These are phyloP conservation scores for Scenedesmus sp. DNA, from an alignment of 163 green algal genomes.

Conservation along the genomic window DNA sequence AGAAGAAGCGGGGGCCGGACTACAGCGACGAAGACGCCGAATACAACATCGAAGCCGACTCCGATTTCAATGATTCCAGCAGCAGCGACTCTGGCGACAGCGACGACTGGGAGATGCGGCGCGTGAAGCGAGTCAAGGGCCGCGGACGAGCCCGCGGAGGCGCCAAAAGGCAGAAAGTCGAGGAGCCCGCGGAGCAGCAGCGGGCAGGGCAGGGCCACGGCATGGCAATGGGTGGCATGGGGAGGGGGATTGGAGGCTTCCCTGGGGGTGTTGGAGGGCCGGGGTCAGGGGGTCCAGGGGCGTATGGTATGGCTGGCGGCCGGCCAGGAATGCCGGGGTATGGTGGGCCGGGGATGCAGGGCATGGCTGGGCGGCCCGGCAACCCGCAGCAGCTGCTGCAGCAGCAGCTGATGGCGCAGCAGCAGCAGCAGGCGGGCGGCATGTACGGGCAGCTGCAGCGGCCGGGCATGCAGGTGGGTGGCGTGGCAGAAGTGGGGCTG, in stretches of 20 bases:
- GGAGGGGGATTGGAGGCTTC: not conserved
- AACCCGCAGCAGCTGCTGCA: slow-evolving; percentile 34
- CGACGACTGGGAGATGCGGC: slow-evolving; percentile 33
- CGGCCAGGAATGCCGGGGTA: not conserved
- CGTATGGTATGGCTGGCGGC: not conserved
- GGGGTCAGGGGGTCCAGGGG: not conserved
- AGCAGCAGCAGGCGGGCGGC: not conserved
- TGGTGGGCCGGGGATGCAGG: not conserved
- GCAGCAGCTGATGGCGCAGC: slow-evolving; percentile 1
- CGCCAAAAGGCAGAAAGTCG: slow-evolving; percentile 9
- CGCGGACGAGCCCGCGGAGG: not conserved
- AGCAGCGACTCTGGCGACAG: slow-evolving; percentile 15
- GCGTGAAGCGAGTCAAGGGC: slow-evolving; percentile 12
- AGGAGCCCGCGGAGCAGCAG: not conserved
- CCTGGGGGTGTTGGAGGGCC: not conserved
- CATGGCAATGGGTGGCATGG: not conserved
- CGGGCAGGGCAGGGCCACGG: not conserved
- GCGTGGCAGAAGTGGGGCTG: not conserved
- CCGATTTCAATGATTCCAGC: not conserved
- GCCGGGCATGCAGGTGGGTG: not conserved
- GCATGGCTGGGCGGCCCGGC: not conserved
- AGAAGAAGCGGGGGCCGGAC: slow-evolving; percentile 45
- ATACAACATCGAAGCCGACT: slow-evolving; percentile 34
- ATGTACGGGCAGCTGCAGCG: slow-evolving; percentile 7
- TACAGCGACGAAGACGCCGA: slow-evolving; percentile 45